Evolutionary conservation across 148 eudicot species (phyloP).

Genomic region (Chenopodium quinoa): DNA sequence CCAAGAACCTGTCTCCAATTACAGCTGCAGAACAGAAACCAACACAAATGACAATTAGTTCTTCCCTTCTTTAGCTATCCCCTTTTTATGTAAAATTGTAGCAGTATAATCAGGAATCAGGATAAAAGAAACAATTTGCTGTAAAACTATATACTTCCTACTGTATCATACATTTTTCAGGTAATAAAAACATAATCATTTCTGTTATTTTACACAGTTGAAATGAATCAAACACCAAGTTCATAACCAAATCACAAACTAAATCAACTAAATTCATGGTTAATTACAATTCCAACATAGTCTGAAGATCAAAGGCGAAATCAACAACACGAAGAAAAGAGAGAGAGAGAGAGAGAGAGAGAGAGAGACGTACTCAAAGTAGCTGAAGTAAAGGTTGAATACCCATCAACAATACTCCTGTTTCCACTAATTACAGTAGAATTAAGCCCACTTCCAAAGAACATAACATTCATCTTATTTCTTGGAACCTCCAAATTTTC

Average conservation of each 20-base stretch:
- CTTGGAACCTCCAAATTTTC: slow-evolving; percentile 61
- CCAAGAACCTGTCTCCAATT: slow-evolving; percentile 60
- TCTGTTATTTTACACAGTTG: neutral
- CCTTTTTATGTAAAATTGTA: neutral
- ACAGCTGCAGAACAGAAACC: slow-evolving; percentile 43
- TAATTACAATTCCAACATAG: no score
- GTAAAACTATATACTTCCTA: neutral
- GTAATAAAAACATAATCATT: neutral
- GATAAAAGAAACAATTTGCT: neutral
- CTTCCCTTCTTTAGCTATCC: neutral
- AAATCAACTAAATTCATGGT: no score
- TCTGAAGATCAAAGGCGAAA: neutral
- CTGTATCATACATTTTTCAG: no score
- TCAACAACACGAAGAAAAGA: neutral
- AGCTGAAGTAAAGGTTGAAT: slow-evolving; percentile 56
- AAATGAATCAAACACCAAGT: no score
- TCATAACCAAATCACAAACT: neutral
- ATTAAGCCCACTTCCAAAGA: slow-evolving; percentile 62
- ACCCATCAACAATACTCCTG: slow-evolving; percentile 53
- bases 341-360: neutral
- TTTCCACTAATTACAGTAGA: slow-evolving; percentile 54
- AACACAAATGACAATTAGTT: neutral
- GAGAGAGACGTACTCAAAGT: slow-evolving; percentile 45
- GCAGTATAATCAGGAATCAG: neutral
- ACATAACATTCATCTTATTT: slow-evolving; percentile 52